Base-by-base conservation (phyloP, 768 basidiomycete genomes). In the Macrolepiota dolichaula region DNA sequence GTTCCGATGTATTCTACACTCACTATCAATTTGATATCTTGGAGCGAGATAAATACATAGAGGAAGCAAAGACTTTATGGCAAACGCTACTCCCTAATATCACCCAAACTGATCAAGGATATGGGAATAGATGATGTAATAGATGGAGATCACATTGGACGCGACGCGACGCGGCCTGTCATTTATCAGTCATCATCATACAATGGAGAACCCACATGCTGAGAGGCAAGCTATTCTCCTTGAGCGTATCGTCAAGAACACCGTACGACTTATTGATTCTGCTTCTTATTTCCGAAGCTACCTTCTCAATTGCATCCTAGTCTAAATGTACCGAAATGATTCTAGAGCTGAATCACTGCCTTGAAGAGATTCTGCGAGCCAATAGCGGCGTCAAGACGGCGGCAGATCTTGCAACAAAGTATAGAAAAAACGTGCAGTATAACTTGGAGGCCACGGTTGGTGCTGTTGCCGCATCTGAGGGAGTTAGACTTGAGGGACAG, bases 151-250 rank as follows among this genome's bases (percentile, higher is more conserved):
- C 15, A 19, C n/a, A 10, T 35, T 35, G 7, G 42, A n/a, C 42
- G 37, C 29, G 25, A 42, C 24, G 38, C 59, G 47, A 40, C 36
- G 37, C 37, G 52, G 27, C 51, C 22, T 49, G 38, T 10, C 40
- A 57, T 38, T 52, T 25, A 57, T 11, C 37, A 47, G n/a, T 40
- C 57, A 54, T 35, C 38, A 55, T 24, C 27, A 57, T n/a, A 44
- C 42, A 53, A 96, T 97, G 95, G 94, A 97, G 75, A 96, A 96
- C 72, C 95, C 95, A 22, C 94, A 98, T 67, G 92, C 92, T 54
- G 94, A 96, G 73, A 82, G 91, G 46, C 95, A 98, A 71, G 93
- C 92, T 35, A 87, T 95, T 50, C 82, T 96, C 19, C 81, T 97
- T 2, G 92, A 96, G 66, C 84, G 95, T 27, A 95, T 98, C 67